These are phyloP conservation scores for Coemansia sp. DNA, from an alignment of 192 early-diverging fungal genomes.

Conservation along the genomic window DNA sequence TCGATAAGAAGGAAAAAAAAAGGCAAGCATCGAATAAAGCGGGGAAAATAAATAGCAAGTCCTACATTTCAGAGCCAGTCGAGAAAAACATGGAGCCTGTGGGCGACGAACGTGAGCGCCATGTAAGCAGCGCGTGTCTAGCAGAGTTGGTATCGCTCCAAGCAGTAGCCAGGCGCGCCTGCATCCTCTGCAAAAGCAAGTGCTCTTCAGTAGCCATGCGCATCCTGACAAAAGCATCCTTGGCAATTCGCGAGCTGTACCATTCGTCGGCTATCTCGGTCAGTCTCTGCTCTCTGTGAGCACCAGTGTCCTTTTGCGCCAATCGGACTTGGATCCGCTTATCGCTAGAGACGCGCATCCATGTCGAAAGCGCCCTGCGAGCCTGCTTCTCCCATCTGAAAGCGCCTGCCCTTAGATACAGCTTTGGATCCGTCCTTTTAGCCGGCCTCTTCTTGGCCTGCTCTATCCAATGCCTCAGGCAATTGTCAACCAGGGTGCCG, in stretches of 20 bases:
- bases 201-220: neutral
- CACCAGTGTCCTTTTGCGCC: conserved; percentile 14
- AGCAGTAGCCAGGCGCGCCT: conserved; percentile 25
- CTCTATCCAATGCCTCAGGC: conserved; percentile 26
- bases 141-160: conserved; percentile 36
- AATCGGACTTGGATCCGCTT: conserved; percentile 13
- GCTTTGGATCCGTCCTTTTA: neutral
- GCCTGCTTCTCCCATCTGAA: conserved; percentile 46
- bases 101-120: conserved; percentile 31
- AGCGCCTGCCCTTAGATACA: conserved; percentile 19
- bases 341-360: conserved; percentile 30
- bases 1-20: too few species aligned
- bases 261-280: conserved; percentile 13
- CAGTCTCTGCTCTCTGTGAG: conserved; percentile 7
- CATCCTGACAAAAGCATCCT: conserved; percentile 2
- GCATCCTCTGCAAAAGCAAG: conserved; percentile 16
- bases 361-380: conserved; percentile 13
- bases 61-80: neutral
- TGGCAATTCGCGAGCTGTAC: neutral
- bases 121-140: conserved; percentile 17
- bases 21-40: neutral
- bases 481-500: conserved; percentile 20
- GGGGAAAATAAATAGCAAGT: neutral
- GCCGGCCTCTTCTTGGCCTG: neutral
- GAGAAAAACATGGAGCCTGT: conserved; percentile 42